A percentile compares a stretch with the other conserved stretches of the same genome.
Conservation (phyloP, 2,329 filamentous ascomycete species). For the Moelleriella libera region DNA sequence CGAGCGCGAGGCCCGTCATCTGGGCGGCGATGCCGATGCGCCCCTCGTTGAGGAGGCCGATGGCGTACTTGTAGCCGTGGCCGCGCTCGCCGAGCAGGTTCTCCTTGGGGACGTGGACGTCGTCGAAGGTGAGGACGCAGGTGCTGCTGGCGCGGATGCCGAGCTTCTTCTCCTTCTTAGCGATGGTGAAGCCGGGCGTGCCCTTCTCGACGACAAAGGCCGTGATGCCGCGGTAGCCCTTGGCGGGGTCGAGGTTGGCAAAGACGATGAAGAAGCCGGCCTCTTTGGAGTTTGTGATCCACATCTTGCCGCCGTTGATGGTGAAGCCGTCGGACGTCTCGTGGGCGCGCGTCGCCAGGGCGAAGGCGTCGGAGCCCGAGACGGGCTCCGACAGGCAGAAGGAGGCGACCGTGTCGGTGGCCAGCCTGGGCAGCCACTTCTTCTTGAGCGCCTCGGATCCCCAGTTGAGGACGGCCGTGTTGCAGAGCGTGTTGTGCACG, state of each 20-base stretch:
- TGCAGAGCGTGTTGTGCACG: slow-evolving; percentile 96
- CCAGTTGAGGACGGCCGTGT: slow-evolving; percentile 81
- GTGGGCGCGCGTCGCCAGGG: slow-evolving; percentile 77
- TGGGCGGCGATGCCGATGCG: slow-evolving; percentile 96
- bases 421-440: slow-evolving; percentile 78
- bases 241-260: slow-evolving; percentile 81
- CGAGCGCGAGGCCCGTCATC: slow-evolving; percentile 93
- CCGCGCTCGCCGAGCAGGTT: slow-evolving; percentile 82
- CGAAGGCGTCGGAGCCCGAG: slow-evolving; percentile 91
- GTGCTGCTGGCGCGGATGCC: slow-evolving; percentile 93
- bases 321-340: slow-evolving; percentile 74
- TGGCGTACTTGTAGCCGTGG: slow-evolving; percentile 96
- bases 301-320: slow-evolving; percentile 94
- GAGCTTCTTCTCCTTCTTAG: slow-evolving; percentile 99
- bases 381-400: slow-evolving; percentile 90
- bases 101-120: slow-evolving; percentile 77
- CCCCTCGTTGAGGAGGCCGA: slow-evolving; percentile 85
- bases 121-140: slow-evolving; percentile 94
- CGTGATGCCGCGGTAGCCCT: slow-evolving; percentile 93
- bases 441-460: slow-evolving; percentile 65
- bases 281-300: slow-evolving; percentile 97
- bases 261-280: slow-evolving; percentile 95
- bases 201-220: slow-evolving; percentile 91
- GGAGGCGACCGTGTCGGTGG: slow-evolving; percentile 78
- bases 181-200: slow-evolving; percentile 79